Evolutionary conservation across 1,284 basidiomycete species (phyloP), one percentile per base, ranked within the genome.

Genomic region (Austroboletus rostrupii): DNA sequence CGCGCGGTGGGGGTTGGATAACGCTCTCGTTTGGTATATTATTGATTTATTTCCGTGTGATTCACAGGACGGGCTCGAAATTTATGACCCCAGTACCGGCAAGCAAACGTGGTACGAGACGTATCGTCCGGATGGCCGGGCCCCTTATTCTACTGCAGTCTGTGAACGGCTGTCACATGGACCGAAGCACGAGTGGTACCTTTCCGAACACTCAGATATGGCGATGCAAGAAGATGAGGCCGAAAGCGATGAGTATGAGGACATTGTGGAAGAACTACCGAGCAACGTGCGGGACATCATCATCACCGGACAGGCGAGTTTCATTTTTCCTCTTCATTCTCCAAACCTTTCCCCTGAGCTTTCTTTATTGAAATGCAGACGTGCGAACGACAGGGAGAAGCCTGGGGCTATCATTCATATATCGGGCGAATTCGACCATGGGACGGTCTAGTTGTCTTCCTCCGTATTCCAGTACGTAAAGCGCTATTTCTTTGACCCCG

Each of bases 221-320:
- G 54, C 45, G 47, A 55, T 45, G 20, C 44, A 55, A 11, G 60
- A 53, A 13, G 58, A 56, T 43, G 31, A 53, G 17, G 68, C 72
- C 53, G 62, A 70, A 4, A 52, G 6, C 12, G 69, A 71, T 11
- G 68, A 70, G 47, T 71, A 68, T 39, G 65, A 65, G 45, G 70
- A 73, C 57, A 65, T 61, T 10, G 64, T 69, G 16, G 65, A 67
- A 59, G 65, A 71, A 45, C 48, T 55, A 6, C 52, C 59, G 4
- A 73, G 70, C 54, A 72, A 71, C 31, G 66, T 79, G 16, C 64
- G 63, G 39, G 78, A 78, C 55, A 76, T 79, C 33, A 62, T 80
- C 49, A 65, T 78, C 47, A 77, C 75, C 12, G 78, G 77, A 33
- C 65, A 74, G 60, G 75, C 75, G 43, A 28, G 72, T 59, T 48